Base-by-base conservation (phyloP, 1,284 basidiomycete genomes). In the Wolfiporia cocos region DNA sequence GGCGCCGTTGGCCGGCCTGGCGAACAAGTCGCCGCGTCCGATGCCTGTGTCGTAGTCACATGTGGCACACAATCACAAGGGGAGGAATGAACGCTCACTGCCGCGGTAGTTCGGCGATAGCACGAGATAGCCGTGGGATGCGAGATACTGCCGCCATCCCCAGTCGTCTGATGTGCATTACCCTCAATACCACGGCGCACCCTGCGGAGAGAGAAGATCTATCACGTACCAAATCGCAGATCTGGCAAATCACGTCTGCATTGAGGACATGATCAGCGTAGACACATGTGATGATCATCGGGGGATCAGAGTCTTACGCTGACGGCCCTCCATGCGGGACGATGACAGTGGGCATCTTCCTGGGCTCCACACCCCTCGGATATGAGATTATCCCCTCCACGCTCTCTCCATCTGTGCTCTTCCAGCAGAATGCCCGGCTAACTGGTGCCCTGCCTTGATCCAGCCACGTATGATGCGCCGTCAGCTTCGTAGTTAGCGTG, bases 31-130 rank as follows among this genome's bases (percentile, higher is more conserved):
- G 21, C 44, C 44, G 6, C 39, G 39, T 15, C 44, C 44, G 4
- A 30, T 19, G 20, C 44, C 44, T 46, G 20, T 21, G 12, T 12
- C 9, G 6, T 17, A 15, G 11, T 42, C 14, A 29, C 6, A n/a
- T 3, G 31, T 23, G 2, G 21, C 29, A 12, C 12, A 21, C 3
- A 35, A 7, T 4, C 3, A 6, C 3, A 34, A 21, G n/a, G 15
- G 2, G 17, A 28, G 10, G 32, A 11, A 30, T 21, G 15, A 37
- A 2, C 14, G 40, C 44, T 19, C 34, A 46, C 44, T 46, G 23
- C 44, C 44, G 15, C 44, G 39, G 21, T 46, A 46, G 31, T 46
- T 46, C 5, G 44, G 44, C 3, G 44, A 46, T 2, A 46, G 19
- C 5, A 42, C 35, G 2, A 46, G 40, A 20, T 41, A 46, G 29